Base-by-base conservation (phyloP, 2,329 filamentous ascomycete species). In the Fusarium napiforme region DNA sequence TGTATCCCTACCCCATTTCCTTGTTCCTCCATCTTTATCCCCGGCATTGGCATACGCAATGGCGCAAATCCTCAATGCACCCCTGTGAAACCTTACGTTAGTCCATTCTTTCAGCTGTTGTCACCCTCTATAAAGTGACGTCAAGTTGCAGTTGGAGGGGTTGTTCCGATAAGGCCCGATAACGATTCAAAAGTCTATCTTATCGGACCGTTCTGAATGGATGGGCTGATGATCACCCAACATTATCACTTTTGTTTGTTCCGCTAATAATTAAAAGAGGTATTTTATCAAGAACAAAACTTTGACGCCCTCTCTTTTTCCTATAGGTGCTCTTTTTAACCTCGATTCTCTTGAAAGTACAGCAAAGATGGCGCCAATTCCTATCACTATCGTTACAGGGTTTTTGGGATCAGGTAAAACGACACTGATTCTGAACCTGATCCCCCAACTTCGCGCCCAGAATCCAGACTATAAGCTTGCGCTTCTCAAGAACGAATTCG, bases 361-460 rank as follows among this genome's bases (percentile, higher is more conserved):
- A 68, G 28, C 21, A 61, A 78, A 60, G 56, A 92, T 92, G 89
- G 82, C 89, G 12, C 91, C 92, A 4, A 96, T 95, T 75, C 95
- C 95, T 9, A 93, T 98, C 81, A 98, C 96, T 52, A 97, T 99
- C 80, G 87, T 99, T 60, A 99, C 96, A 9, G 96, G 96, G 81
- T 99, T 98, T 84, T 90, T 98, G 21, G 96, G 96, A 79, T 96
- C 94, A 14, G 96, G 96, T 67, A 98, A 98, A 85, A 99, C 96
- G 4, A 98, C 96, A 5, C 88, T 99, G 66, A 95, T 99, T 73
- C 91, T 99, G 71, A 96, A 96, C 83, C 92, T 99, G 18, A 89
- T 98, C 75, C 95, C 95, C 0, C 96, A 99, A 85, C 92, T 99
- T 19, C 89, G 85, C 78, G 91, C 92, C n/a, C 84, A 88, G 60